Base-by-base conservation (phyloP, 176 grass and related monocot species). In the Phoenix dactylifera region DNA sequence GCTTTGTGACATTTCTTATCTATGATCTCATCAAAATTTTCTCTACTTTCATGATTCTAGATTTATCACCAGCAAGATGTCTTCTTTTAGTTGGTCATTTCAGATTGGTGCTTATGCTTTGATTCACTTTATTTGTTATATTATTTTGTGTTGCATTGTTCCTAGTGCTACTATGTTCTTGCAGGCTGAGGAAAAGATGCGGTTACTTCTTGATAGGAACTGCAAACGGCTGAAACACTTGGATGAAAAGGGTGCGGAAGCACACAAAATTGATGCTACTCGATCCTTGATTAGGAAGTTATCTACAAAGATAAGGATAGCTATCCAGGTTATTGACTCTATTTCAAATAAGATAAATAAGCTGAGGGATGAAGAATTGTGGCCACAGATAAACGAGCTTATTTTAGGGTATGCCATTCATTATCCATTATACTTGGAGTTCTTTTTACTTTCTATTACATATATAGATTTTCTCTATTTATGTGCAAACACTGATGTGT, bases 101-200 rank as follows among this genome's bases (percentile, higher is more conserved):
- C 10, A 44, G 35, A 44, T 44, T 10, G 7, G 35, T 44, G 9
- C 35, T 14, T 44, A 44, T 44, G 2, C 35, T 44, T 44, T 44
- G 35, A 12, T 44, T 44, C 0, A 44, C 1, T 12, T 44, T 44
- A 44, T 44, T 44, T 12, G 3, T 44, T 9, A 44, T 44, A 44
- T 44, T 2, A 44, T 14, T 44, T 44, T 44, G 35, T 44, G 35
- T 44, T 44, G 35, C 35, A 44, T 44, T 44, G 10, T 44, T 44
- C 35, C 35, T 44, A 44, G 14, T 66, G 10, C 6, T 63, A 3
- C 44, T 22, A 18, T 74, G 68, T 50, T 55, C 7, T 16, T 68
- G 18, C 49, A 98, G 93, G 73, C 76, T 61, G 93, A 98, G 67
- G 93, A 92, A 59, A 98, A 92, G 56, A 92, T 92, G 93, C 77